These are phyloP conservation scores for Aspergillus chevalieri DNA, from an alignment of 2,329 filamentous ascomycete genomes.

Conservation along the genomic window DNA sequence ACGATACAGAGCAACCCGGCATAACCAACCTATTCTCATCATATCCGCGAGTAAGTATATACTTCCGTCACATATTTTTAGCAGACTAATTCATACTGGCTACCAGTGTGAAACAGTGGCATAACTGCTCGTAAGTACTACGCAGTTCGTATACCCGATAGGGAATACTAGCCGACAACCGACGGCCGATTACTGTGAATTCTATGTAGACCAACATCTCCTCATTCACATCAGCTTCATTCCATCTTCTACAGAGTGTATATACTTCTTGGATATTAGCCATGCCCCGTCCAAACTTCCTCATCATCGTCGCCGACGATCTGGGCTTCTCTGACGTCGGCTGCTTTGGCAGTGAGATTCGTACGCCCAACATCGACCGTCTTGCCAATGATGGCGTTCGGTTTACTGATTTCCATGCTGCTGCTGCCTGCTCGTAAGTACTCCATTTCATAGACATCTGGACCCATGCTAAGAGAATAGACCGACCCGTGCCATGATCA, in stretches of 20 bases:
- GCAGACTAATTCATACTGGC: neutral
- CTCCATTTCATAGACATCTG: neutral
- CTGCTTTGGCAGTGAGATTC: conserved; percentile 56
- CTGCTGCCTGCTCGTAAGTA: conserved; percentile 53
- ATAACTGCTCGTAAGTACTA: neutral
- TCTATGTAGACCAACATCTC: neutral
- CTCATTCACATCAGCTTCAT: conserved; percentile 1
- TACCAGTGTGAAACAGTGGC: neutral
- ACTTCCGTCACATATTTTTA: neutral
- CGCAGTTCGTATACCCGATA: neutral
- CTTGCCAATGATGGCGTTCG: conserved; percentile 48
- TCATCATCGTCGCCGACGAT: conserved; percentile 55
- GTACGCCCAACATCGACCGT: conserved; percentile 54
- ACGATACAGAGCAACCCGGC: too few relatives aligned
- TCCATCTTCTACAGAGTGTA: neutral
- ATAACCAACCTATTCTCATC: neutral
- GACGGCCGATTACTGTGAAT: conserved; percentile 7
- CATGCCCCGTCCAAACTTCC: conserved; percentile 51
- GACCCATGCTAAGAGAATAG: conserved; percentile 10
- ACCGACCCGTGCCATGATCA: conserved; percentile 60
- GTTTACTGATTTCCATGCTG: conserved; percentile 61
- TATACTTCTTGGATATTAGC: too few relatives aligned
- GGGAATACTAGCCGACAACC: conserved; percentile 9
- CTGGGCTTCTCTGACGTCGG: conserved; percentile 56
- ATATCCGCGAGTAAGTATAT: neutral